Evolutionary conservation across 73 alveolate species (phyloP).

Genomic region (Symbiodinium pilosum): DNA sequence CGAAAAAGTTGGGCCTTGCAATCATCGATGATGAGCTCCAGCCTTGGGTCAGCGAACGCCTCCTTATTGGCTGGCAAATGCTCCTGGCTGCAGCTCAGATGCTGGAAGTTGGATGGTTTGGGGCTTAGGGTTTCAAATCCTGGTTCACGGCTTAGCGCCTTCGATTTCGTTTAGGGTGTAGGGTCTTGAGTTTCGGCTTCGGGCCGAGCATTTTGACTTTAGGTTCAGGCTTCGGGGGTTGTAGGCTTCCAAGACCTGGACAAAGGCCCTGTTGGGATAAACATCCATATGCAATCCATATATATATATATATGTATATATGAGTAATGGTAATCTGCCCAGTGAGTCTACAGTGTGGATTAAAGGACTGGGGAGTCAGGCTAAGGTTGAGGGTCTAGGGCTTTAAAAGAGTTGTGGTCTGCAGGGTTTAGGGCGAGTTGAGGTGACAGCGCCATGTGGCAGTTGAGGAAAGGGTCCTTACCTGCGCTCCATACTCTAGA

Average conservation of each 20-base stretch:
- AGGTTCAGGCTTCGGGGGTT: background rate
- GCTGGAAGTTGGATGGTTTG: background rate
- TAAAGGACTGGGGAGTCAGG: too few relatives aligned
- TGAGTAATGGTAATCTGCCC: too few relatives aligned
- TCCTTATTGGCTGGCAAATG: conserved; percentile 73
- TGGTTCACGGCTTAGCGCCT: background rate
- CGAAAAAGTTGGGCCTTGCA: background rate
- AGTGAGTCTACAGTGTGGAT: too few relatives aligned
- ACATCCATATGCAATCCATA: too few relatives aligned
- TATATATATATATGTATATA: too few relatives aligned
- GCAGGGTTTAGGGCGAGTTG: too few relatives aligned
- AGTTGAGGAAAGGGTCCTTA: too few relatives aligned
- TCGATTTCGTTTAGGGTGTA: background rate
- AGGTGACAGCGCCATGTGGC: too few relatives aligned
- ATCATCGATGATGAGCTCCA: conserved; percentile 86
- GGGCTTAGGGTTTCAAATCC: background rate
- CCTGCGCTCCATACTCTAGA: too few relatives aligned
- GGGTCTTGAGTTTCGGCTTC: background rate
- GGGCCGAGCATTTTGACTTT: background rate
- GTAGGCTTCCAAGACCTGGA: background rate
- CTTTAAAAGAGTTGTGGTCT: too few relatives aligned
- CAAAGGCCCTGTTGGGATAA: too few relatives aligned
- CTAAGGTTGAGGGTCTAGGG: too few relatives aligned
- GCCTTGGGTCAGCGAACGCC: conserved; percentile 70
- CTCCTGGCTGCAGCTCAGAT: background rate